Base-by-base conservation (phyloP, 805 yeast species). In the Pichia manshurica region DNA sequence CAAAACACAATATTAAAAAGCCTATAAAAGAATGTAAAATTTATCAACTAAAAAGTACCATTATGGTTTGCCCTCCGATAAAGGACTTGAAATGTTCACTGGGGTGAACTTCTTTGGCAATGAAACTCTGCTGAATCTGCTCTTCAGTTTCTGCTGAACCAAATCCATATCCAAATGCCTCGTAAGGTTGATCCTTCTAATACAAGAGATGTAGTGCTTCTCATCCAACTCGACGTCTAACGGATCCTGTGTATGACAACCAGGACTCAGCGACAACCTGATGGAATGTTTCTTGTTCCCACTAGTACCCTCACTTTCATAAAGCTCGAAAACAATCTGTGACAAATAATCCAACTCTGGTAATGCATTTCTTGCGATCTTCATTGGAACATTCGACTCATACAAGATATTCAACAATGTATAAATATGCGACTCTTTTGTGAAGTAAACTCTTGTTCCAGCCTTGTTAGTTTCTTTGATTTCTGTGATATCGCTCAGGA, bases 191-290 rank as follows among this genome's bases (percentile, higher is more conserved):
- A 89, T 80, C 59, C 93, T 80, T 41, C 97, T 95, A 57, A 93
- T 93, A 61, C 97, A 91, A 22, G 96, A 90, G 53, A 93, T 93
- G 67, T 93, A 91, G 67, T 93, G 99, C 62, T 88, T 90, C 40
- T 88, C 91, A 67, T 93, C 99, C 41, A 93, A 73, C 65, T 91
- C 96, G 40, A 95, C 96, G 67, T 93, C 99, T 54, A 93, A 74
- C 23, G 99, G 99, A 65, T 91, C 96, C 60, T 89, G 96, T 0
- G 98, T 90, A 67, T 93, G 97, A 66, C 99, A 93, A 19, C 99
- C 99, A 1, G 99, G 98, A 5, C 96, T 86, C 56, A 93, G 74
- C n/a, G 91, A 84, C 51, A 93, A 74, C 59, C 98, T 77, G 47
- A 93, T 84, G 5, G 96, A 84, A 63, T 91, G 96, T 59, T 86